These are phyloP conservation scores for Nemania bipapillata DNA, from an alignment of 2,329 filamentous ascomycete genomes.

Conservation along the genomic window DNA sequence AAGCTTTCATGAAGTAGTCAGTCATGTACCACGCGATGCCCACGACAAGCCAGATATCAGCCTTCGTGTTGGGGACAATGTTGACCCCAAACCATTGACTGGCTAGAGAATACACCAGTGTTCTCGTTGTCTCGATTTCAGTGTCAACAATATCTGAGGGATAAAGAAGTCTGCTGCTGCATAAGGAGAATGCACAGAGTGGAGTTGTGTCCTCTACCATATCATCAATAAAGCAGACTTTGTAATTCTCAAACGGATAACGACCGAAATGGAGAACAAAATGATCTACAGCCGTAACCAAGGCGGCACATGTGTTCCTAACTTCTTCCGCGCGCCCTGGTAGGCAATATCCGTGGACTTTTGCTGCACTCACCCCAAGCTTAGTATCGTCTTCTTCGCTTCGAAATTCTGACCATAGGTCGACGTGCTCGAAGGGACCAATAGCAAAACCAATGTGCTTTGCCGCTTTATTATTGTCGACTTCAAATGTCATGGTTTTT, in stretches of 20 bases:
- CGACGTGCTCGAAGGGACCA: slow-evolving; percentile 93
- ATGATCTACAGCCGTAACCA: slow-evolving; percentile 88
- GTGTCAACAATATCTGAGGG: slow-evolving; percentile 86
- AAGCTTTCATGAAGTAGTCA: slow-evolving; percentile 86
- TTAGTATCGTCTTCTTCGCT: slow-evolving; percentile 92
- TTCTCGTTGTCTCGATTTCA: slow-evolving; percentile 82
- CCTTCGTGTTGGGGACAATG: slow-evolving; percentile 82
- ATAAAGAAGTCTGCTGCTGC: slow-evolving; percentile 86
- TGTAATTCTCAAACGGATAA: slow-evolving; percentile 92
- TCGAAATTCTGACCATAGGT: slow-evolving; percentile 84
- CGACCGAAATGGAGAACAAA: slow-evolving; percentile 88
- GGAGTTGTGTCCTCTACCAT: slow-evolving; percentile 78
- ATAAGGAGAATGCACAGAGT: slow-evolving; percentile 84
- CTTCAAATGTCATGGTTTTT: slow-evolving; percentile 88
- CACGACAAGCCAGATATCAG: slow-evolving; percentile 88
- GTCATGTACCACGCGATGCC: slow-evolving; percentile 96
- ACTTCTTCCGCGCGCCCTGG: slow-evolving; percentile 84
- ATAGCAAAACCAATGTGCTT: slow-evolving; percentile 93
- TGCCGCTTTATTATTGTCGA: slow-evolving; percentile 78
- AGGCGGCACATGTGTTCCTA: slow-evolving; percentile 83
- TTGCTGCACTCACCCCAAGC: slow-evolving; percentile 85
- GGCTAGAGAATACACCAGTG: slow-evolving; percentile 83
- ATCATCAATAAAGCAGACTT: slow-evolving; percentile 94
- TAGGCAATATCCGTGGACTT: slow-evolving; percentile 90
- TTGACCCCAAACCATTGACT: slow-evolving; percentile 95